These are phyloP conservation scores for Heterobasidion annosum DNA, from an alignment of 1,284 basidiomycete species.

Conservation along the genomic window DNA sequence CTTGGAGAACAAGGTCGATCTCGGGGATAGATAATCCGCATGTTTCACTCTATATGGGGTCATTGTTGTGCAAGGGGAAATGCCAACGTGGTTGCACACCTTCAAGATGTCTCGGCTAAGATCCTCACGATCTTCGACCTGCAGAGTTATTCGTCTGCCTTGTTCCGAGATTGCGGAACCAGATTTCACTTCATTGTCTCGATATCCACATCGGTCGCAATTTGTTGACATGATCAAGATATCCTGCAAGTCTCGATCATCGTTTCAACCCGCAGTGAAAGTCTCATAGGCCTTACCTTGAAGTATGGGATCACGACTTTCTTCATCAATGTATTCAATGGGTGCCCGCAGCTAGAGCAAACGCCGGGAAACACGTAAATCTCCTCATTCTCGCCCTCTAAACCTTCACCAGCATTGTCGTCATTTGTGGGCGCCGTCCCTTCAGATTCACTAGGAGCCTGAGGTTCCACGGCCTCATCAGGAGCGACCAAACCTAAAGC, in stretches of 20 bases:
- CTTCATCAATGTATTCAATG: conserved; percentile 89
- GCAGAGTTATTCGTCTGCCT: conserved; percentile 84
- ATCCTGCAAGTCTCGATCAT: conserved; percentile 45
- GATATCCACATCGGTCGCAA: conserved; percentile 90
- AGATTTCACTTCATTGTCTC: conserved; percentile 97
- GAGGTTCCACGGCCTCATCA: conserved; percentile 29
- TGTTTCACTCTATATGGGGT: conserved; percentile 55
- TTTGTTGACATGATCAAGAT: conserved; percentile 99
- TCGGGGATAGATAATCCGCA: conserved; percentile 90
- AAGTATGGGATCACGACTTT: conserved; percentile 97
- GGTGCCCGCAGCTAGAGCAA: conserved; percentile 85
- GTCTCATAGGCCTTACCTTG: conserved; percentile 46
- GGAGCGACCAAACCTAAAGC: conserved; percentile 61
- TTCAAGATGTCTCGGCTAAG: conserved; percentile 93
- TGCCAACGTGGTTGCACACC: conserved; percentile 31
- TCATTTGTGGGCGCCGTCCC: conserved; percentile 24
- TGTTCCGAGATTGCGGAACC: conserved; percentile 81
- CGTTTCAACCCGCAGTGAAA: background rate
- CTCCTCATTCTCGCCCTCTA: conserved; percentile 59
- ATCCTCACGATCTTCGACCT: conserved; percentile 91
- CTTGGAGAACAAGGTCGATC: conserved; percentile 87
- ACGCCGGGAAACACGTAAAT: conserved; percentile 84
- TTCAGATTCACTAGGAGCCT: conserved; percentile 12
- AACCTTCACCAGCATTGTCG: conserved; percentile 21
- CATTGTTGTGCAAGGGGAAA: background rate